Conservation (phyloP, 1,284 basidiomycete genomes). For the Meira nashicola region DNA sequence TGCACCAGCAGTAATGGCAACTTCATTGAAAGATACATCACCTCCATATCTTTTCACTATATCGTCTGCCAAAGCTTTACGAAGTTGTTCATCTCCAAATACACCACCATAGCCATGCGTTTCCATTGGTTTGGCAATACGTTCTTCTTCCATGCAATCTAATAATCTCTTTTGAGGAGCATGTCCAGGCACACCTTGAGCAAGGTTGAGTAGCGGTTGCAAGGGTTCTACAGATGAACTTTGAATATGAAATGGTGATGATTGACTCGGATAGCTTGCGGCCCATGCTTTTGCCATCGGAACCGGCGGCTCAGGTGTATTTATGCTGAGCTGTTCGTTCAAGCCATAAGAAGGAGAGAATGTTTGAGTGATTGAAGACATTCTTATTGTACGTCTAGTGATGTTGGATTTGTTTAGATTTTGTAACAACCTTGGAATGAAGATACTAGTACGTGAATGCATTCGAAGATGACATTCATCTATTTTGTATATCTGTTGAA, state of each 20-base stretch:
- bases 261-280: background rate
- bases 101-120: constrained; percentile 65
- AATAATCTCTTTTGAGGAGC: constrained; percentile 24
- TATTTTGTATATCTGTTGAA: too few relatives aligned
- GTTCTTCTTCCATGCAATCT: constrained; percentile 18
- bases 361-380: too few relatives aligned
- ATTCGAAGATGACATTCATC: too few relatives aligned
- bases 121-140: constrained; percentile 20
- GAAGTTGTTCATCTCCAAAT: constrained; percentile 63
- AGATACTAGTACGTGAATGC: too few relatives aligned
- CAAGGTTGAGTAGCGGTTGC: constrained; percentile 33
- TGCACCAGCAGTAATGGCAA: constrained; percentile 62
- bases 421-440: too few relatives aligned
- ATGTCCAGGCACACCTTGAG: constrained; percentile 41
- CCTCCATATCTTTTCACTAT: constrained; percentile 64
- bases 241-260: constrained; percentile 7
- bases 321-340: background rate
- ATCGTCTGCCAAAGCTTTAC: constrained; percentile 64
- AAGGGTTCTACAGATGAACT: background rate
- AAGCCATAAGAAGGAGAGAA: background rate
- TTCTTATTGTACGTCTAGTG: too few relatives aligned
- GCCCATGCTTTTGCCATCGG: constrained; percentile 16
- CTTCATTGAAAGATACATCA: constrained; percentile 24
- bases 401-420: too few relatives aligned
- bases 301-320: constrained; percentile 12